Conservation (phyloP, 768 basidiomycete genomes). For the Tulasnella sp. region DNA sequence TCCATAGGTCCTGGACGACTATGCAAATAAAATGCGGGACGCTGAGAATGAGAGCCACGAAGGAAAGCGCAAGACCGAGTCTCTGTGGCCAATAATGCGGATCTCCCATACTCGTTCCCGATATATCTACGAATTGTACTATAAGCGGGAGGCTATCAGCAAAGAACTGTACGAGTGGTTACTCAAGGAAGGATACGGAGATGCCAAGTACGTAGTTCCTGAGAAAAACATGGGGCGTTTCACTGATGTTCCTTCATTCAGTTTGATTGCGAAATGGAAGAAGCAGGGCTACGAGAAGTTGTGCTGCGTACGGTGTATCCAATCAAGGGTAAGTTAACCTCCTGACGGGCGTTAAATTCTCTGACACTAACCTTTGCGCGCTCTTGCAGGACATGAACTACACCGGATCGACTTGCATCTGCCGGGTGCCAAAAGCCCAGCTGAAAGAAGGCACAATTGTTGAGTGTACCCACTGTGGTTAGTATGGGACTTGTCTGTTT, state of each 20-base stretch:
- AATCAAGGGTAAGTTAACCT: slow-evolving; percentile 74
- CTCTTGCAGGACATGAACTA: slow-evolving; percentile 92
- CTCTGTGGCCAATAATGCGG: slow-evolving; percentile 96
- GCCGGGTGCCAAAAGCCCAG: slow-evolving; percentile 92
- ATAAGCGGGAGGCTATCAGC: slow-evolving; percentile 94
- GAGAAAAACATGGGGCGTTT: background rate
- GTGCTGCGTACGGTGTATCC: slow-evolving; percentile 94
- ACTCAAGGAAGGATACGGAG: slow-evolving; percentile 93
- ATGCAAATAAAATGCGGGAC: slow-evolving; percentile 98
- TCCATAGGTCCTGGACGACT: slow-evolving; percentile 86
- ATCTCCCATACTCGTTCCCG: slow-evolving; percentile 93
- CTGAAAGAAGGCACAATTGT: slow-evolving; percentile 85
- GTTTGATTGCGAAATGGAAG: slow-evolving; percentile 98
- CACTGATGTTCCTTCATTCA: slow-evolving; percentile 29
- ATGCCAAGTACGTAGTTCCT: slow-evolving; percentile 67
- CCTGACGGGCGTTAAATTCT: too few species aligned
- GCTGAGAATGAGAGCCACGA: slow-evolving; percentile 98
- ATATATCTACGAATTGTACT: slow-evolving; percentile 97
- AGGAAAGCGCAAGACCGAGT: slow-evolving; percentile 91
- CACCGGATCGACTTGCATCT: slow-evolving; percentile 95
- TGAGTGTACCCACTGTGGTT: slow-evolving; percentile 96
- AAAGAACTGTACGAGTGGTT: slow-evolving; percentile 93
- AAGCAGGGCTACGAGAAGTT: slow-evolving; percentile 97
- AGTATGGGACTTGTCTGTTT: slow-evolving; percentile 31
- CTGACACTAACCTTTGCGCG: background rate